Percentiles rank a stretch among this genome's conserved stretches.
Evolutionary conservation across 495 filamentous ascomycete species (phyloP).

Genomic region (Penicillium flavigenum): DNA sequence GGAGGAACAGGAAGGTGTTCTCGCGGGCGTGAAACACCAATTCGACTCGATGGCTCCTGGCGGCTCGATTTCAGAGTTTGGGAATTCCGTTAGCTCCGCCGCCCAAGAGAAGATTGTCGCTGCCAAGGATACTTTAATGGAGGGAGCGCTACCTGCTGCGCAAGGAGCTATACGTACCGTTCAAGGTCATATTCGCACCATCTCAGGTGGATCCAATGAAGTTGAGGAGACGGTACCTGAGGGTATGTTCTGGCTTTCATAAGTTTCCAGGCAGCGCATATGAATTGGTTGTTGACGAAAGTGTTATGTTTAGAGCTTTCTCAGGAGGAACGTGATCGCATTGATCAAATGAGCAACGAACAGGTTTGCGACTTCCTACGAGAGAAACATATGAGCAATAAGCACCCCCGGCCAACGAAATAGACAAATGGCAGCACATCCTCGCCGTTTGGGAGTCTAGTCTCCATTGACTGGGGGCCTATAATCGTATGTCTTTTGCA

Average conservation of each 20-base stretch:
- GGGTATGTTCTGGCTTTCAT: neutral
- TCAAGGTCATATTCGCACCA: neutral
- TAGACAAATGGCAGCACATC: neutral
- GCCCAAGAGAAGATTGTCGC: conserved; percentile 3
- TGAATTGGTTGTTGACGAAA: neutral
- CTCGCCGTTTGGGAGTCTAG: neutral
- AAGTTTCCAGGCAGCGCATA: neutral
- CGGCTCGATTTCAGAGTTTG: conserved; percentile 7
- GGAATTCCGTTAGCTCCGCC: conserved; percentile 5
- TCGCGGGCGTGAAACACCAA: conserved; percentile 12
- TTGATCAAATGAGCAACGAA: conserved; percentile 10
- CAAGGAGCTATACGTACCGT: conserved; percentile 8
- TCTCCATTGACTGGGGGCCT: conserved; percentile 11
- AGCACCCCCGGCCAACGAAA: neutral
- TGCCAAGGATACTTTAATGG: conserved; percentile 14
- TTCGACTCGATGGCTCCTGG: conserved; percentile 4
- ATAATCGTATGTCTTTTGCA: neutral
- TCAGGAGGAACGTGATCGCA: conserved; percentile 4
- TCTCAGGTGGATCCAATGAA: conserved; percentile 1
- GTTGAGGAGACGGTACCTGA: neutral
- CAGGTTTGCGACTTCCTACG: conserved; percentile 12
- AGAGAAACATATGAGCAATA: conserved; percentile 11
- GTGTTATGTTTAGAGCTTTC: neutral
- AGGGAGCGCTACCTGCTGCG: conserved; percentile 7
- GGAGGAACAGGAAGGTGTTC: conserved; percentile 2